Conservation (phyloP, 768 basidiomycete species). For the Lentinula lateritia region DNA sequence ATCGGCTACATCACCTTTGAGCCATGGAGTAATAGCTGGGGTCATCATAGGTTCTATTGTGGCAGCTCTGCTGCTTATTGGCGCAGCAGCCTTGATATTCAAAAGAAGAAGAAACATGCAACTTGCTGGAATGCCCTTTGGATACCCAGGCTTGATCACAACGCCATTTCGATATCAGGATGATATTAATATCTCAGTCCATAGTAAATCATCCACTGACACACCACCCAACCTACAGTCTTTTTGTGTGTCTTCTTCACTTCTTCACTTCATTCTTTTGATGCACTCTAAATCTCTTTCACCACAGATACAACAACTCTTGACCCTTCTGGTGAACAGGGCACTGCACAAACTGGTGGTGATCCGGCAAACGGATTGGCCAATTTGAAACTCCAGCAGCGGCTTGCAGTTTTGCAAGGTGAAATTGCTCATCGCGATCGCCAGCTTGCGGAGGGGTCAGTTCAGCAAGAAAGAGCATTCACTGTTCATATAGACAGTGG, state of each 20-base stretch:
- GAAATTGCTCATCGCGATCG: background rate
- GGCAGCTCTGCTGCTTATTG: background rate
- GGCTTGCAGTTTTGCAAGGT: background rate
- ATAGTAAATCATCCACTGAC: too few species aligned
- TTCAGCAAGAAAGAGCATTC: background rate
- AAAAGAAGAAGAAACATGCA: background rate
- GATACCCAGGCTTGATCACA: background rate
- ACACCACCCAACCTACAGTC: too few species aligned
- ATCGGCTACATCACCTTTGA: background rate
- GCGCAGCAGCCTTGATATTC: background rate
- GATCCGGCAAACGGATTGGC: background rate
- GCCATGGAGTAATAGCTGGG: background rate
- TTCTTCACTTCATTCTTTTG: background rate
- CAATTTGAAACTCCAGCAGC: slow-evolving; percentile 1
- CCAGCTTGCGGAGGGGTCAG: background rate
- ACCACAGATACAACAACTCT: background rate
- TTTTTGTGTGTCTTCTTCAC: background rate
- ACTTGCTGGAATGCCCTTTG: background rate
- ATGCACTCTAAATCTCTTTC: too few species aligned
- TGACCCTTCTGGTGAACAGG: background rate
- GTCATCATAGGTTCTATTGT: background rate
- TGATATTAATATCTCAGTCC: background rate
- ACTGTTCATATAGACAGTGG: slow-evolving; percentile 7
- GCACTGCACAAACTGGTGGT: background rate
- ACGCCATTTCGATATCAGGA: background rate